Evolutionary conservation across 1,284 basidiomycete species (phyloP), one percentile per base, ranked within the genome.

Genomic region (Ustilago lituana): DNA sequence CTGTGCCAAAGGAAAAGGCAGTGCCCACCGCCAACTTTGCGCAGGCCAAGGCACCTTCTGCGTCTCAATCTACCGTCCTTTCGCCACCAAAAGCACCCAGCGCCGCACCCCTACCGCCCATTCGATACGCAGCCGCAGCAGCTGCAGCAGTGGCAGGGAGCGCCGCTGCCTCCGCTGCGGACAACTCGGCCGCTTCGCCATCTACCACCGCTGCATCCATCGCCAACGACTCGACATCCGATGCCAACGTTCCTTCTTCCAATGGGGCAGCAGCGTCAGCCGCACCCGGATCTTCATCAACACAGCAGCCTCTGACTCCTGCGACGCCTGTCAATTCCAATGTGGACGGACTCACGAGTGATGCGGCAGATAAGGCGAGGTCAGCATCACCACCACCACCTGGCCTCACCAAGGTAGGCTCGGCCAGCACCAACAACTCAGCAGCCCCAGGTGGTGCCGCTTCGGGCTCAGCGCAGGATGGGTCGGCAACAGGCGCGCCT

Each of bases 51-150:
- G 91, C 71, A 89, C 88, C 78, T 88, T 43, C 72, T 11, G 41
- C 70, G 22, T 43, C 61, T 9, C 78, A 46, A 49, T 71, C 44
- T 27, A 57, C 62, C 4, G 67, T 73, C 7, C 61, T 73, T 10
- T 64, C 74, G n/a, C 68, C 74, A 22, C 60, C 79, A 15, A 76
- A 74, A 29, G 66, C 74, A 37, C 59, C 74, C 2, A 66, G 67
- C 24, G 63, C 76, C 36, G 73, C 80, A n/a, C 63, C 75, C 39
- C 68, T 81, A 11, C 90, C 93, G 23, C 86, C 87, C 1, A 92
- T 95, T 78, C 87, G 91, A 46, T 97, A 97, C 79, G 91, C 94
- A 29, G 89, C 92, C 8, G 93, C 93, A 0, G 94, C 93, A 2
- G 93, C 93, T 1, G 93, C 92, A 0, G 92, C 91, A 0, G 73